Base-by-base conservation (phyloP, 768 basidiomycete species). In the Auriscalpium vulgare region DNA sequence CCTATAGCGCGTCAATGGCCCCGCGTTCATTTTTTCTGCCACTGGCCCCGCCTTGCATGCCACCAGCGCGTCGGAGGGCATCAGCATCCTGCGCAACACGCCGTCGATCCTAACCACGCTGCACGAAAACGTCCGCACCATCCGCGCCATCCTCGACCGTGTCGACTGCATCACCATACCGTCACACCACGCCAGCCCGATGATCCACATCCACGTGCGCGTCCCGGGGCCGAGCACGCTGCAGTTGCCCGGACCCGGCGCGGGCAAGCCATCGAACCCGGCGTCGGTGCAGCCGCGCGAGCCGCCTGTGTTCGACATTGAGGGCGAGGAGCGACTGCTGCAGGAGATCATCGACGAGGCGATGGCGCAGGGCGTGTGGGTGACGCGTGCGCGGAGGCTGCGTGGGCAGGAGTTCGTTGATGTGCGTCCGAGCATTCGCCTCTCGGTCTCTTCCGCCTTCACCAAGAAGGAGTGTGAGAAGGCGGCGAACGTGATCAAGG, bases 11-110 rank as follows among this genome's bases (percentile, higher is more conserved):
- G 97, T 95, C 79, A 98, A 98, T 68, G 92, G 91, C 14, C 85
- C 92, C 4, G 84, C 93, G 0, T 95, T 92, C 68, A 93, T 99
- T 57, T 99, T 93, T 76, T 97, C 95, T 1, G 97, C 97, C 16
- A 85, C 95, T 2, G 84, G 95, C 75, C 97, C 97, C 0, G 82
- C 91, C 3, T 78, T 95, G 45, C 84, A 98, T 40, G 85, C 91
- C 17, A 93, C 93, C 60, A 83, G 87, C 62, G 91, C 85, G 2
- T 94, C 91, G 0, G 87, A 92, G 64, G 91, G 85, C 7, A 88
- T 97, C 69, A 81, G 83, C 63, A 82, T 88, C 60, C 76, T 98
- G 51, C 80, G 81, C 46, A 81, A 78, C 56, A 84, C 84, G 1
- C 92, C 92, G 0, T 83, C 85, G 6, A 78, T 94, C 45, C 82